Percentiles rank a stretch among this genome's conserved stretches.
Evolutionary conservation across 2,329 filamentous ascomycete species (phyloP).

Genomic region (Aspergillus sp.): DNA sequence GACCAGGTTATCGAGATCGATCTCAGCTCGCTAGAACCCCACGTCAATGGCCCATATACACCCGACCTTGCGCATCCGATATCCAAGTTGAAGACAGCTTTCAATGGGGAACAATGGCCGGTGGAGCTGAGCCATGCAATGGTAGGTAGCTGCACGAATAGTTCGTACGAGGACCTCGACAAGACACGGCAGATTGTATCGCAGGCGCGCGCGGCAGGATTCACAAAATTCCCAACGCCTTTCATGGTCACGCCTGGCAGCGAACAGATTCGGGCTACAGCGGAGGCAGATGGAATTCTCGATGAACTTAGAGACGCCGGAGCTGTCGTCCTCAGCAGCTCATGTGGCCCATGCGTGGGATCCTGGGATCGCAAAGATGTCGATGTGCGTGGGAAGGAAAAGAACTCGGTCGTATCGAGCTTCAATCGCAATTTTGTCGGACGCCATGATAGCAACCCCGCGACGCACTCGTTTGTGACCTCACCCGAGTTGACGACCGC

Average conservation of each 20-base stretch:
- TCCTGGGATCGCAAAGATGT: slow-evolving; percentile 92
- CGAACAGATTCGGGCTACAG: slow-evolving; percentile 90
- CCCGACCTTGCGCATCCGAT: slow-evolving; percentile 94
- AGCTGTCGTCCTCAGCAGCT: slow-evolving; percentile 87
- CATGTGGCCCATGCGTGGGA: slow-evolving; percentile 83
- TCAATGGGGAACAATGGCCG: slow-evolving; percentile 88
- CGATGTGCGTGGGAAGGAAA: slow-evolving; percentile 66
- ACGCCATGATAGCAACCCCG: slow-evolving; percentile 89
- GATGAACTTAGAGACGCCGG: slow-evolving; percentile 92
- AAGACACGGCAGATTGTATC: slow-evolving; percentile 67
- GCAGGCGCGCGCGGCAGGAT: slow-evolving; percentile 77
- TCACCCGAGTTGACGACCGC: slow-evolving; percentile 84
- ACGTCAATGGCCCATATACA: slow-evolving; percentile 97
- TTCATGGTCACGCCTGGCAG: slow-evolving; percentile 94
- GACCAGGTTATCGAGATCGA: slow-evolving; percentile 93
- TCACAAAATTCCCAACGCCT: slow-evolving; percentile 80
- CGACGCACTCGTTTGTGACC: slow-evolving; percentile 86
- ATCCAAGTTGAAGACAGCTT: slow-evolving; percentile 87
- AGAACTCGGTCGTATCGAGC: slow-evolving; percentile 93
- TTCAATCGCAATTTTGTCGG: slow-evolving; percentile 99
- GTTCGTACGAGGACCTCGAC: slow-evolving; percentile 72
- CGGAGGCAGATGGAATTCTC: slow-evolving; percentile 81
- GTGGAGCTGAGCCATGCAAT: slow-evolving; percentile 90
- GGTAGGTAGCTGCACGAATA: slow-evolving; percentile 96
- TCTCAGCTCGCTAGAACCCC: slow-evolving; percentile 84